Base-by-base conservation (phyloP, 208 protist genomes). In the Leishmania turanica region DNA sequence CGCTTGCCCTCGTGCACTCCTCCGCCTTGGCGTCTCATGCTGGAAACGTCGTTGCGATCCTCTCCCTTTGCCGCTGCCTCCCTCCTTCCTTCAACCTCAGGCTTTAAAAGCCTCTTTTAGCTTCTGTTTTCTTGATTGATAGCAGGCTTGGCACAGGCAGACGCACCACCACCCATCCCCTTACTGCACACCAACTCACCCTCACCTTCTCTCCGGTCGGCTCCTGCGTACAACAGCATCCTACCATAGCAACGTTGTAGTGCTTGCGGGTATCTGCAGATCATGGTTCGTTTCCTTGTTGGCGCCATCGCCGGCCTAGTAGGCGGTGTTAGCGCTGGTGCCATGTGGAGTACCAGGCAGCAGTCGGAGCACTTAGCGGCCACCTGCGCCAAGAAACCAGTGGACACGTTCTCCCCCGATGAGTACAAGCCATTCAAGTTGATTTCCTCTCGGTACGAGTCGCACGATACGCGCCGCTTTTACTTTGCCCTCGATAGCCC, bases 361-460 rank as follows among this genome's bases (percentile, higher is more conserved):
- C 79, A 85, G 27, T 82, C 73, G 1, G 71, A 79, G 31, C 66
- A 62, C 69, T 64, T 83, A 13, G 85, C 81, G 6, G 90, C 82
- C 5, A 53, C 82, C 62, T 93, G 91, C 75, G 89, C 89, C 45
- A 89, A 84, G 75, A 70, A 85, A 64, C 87, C 87, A 9, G 21
- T n/a, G 31, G 77, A 77, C 75, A 92, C 93, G 27, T 96, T 98
- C 80, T 81, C 87, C 4, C 91, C 91, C 0, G 89, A 96, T 64
- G 87, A 90, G 72, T 98, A 95, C 84, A 84, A 86, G 42, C 74
- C 89, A 4, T 98, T 94, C 81, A 92, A 92, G 78, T 85, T 98
- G n/a, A 81, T 98, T 68, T 94, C 90, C 27, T 94, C 91, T 21
- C 90, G 91, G 24, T 96, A 96, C 87, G 93, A 96, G 85, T 94